Evolutionary conservation across 2,329 filamentous ascomycete genomes (phyloP).

Genomic region (Penicillium sp.): DNA sequence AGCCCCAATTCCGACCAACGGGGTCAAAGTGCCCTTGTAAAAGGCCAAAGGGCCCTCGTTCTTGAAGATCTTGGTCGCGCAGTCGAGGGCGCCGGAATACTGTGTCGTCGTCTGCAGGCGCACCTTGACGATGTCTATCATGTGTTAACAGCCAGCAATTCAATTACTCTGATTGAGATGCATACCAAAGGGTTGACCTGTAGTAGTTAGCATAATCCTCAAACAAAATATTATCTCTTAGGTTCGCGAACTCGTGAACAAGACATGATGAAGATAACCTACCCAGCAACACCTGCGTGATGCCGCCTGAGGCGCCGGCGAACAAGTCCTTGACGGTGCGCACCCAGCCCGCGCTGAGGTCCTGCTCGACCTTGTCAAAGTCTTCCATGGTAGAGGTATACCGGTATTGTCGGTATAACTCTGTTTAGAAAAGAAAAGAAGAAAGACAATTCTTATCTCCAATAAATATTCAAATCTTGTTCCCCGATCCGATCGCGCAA

Average conservation of each 20-base stretch:
- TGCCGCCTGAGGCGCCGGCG: constrained; percentile 82
- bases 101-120: constrained; percentile 83
- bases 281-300: constrained; percentile 94
- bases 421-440: not conserved
- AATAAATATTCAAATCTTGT: constrained; percentile 1
- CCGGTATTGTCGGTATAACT: too few relatives aligned
- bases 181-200: constrained; percentile 64
- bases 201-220: constrained; percentile 22
- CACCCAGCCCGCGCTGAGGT: constrained; percentile 34
- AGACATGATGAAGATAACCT: constrained; percentile 42
- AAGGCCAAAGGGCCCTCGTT: constrained; percentile 88
- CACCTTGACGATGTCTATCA: constrained; percentile 88
- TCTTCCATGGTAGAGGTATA: constrained; percentile 25
- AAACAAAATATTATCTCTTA: not conserved
- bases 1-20: constrained; percentile 90
- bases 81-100: constrained; percentile 75
- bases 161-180: constrained; percentile 11
- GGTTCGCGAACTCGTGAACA: not conserved
- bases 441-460: constrained; percentile 3
- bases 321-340: constrained; percentile 84
- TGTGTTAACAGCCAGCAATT: constrained; percentile 5
- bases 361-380: constrained; percentile 34
- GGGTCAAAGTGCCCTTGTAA: constrained; percentile 97
- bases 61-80: constrained; percentile 77
- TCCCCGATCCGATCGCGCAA: constrained; percentile 16